Conservation (phyloP, 331 rosid species). For the Acacia pycnantha region DNA sequence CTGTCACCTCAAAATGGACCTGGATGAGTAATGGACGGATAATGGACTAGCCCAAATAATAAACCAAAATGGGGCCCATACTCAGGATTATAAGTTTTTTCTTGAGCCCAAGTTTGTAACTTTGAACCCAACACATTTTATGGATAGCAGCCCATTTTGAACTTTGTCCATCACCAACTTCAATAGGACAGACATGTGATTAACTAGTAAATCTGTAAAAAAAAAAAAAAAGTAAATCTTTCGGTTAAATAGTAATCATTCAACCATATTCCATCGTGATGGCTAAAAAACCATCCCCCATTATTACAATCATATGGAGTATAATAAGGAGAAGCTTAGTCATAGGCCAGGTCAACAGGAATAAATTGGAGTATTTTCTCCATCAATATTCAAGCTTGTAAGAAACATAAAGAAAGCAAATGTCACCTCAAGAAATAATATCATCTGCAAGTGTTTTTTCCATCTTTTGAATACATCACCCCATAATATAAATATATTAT, state of each 20-base stretch:
- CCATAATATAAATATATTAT: neutral
- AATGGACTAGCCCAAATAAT: neutral
- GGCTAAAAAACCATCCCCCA: too few relatives aligned
- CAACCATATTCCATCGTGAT: too few relatives aligned
- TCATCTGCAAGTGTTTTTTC: too few relatives aligned
- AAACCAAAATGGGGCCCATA: neutral
- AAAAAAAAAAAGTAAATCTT: neutral
- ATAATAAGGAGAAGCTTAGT: neutral
- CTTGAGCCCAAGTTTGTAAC: neutral
- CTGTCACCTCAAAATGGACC: too few relatives aligned
- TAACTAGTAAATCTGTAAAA: neutral
- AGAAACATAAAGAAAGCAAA: neutral
- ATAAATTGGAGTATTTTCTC: neutral
- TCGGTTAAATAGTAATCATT: neutral
- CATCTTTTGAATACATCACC: too few relatives aligned
- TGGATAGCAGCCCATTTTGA: neutral
- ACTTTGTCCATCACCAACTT: neutral
- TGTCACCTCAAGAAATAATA: neutral
- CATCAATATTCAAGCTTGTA: neutral
- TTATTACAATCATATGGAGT: too few relatives aligned
- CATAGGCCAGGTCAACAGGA: neutral
- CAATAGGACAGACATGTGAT: neutral
- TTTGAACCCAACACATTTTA: neutral
- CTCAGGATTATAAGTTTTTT: too few relatives aligned
- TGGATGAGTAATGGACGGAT: too few relatives aligned